These are phyloP conservation scores for Trichoderma arundinaceum DNA, from an alignment of 2,329 filamentous ascomycete species.

Conservation along the genomic window DNA sequence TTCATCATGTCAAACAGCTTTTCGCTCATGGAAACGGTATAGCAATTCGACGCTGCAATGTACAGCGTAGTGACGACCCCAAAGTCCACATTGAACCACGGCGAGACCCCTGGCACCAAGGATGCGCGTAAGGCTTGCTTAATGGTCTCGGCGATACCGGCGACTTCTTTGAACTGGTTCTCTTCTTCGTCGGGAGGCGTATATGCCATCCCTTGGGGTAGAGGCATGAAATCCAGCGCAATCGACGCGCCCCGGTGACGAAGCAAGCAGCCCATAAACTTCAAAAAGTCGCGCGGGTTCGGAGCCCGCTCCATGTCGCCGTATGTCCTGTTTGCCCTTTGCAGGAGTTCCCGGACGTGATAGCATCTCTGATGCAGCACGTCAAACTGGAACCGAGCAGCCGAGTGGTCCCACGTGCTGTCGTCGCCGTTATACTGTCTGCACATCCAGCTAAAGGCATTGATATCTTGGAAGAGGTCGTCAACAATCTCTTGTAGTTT, in stretches of 20 bases:
- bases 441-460: constrained; percentile 35
- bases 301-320: background rate
- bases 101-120: background rate
- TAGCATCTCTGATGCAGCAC: constrained; percentile 34
- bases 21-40: constrained; percentile 25
- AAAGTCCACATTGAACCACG: constrained; percentile 32
- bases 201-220: constrained; percentile 10
- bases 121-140: constrained; percentile 6
- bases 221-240: constrained; percentile 13
- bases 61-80: constrained; percentile 35
- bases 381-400: constrained; percentile 34
- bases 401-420: constrained; percentile 32
- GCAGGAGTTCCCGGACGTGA: constrained; percentile 30
- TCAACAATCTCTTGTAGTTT: constrained; percentile 35
- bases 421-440: constrained; percentile 33
- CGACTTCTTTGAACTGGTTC: constrained; percentile 30
- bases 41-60: constrained; percentile 29
- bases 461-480: constrained; percentile 37
- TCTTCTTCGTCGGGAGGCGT: constrained; percentile 23
- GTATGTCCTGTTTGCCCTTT: constrained; percentile 18
- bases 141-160: constrained; percentile 29
- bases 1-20: constrained; percentile 30
- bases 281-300: constrained; percentile 21
- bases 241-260: constrained; percentile 30
- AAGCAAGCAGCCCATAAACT: constrained; percentile 28